phyloP scores from a whole-genome alignment of 129 eudicot species.

The Escallonia herrerae region DNA sequence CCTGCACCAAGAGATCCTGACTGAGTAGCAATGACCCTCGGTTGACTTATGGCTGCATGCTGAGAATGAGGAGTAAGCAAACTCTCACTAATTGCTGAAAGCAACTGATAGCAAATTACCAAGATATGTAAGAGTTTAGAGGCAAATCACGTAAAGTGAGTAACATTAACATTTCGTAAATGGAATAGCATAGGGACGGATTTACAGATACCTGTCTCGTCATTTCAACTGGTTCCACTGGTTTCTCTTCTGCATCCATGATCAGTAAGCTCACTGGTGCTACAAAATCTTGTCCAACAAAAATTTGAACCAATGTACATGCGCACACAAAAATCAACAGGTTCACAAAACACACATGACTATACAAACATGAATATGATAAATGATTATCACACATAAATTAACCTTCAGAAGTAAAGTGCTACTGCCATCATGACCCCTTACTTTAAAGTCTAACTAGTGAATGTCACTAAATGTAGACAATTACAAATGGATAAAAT shows the following conservation, averaged over 20 bases:
- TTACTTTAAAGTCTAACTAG: too few species aligned
- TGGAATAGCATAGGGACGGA: neutral
- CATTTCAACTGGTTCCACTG: conserved; percentile 18
- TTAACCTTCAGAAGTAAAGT: too few species aligned
- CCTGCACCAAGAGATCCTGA: conserved; percentile 16
- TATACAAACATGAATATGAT: too few species aligned
- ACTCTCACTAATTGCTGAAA: conserved; percentile 3
- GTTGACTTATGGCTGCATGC: conserved; percentile 13
- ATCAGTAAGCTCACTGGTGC: conserved; percentile 6
- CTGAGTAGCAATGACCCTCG: conserved; percentile 16
- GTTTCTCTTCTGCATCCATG: conserved; percentile 24
- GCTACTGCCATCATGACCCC: too few species aligned
- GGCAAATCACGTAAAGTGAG: neutral
- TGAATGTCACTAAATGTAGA: too few species aligned
- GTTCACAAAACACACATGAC: neutral
- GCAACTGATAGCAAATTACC: too few species aligned
- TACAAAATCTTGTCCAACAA: conserved; percentile 10
- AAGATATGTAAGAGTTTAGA: too few species aligned
- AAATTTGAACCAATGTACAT: neutral
- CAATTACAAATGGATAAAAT: too few species aligned
- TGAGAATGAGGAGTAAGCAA: conserved; percentile 9
- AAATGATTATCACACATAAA: too few species aligned
- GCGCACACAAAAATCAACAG: neutral
- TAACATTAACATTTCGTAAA: conserved; percentile 1
- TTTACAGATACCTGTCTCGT: conserved; percentile 20